Conservation (phyloP, 2,329 filamentous ascomycete genomes). For the Sporothrix dimorphospora region DNA sequence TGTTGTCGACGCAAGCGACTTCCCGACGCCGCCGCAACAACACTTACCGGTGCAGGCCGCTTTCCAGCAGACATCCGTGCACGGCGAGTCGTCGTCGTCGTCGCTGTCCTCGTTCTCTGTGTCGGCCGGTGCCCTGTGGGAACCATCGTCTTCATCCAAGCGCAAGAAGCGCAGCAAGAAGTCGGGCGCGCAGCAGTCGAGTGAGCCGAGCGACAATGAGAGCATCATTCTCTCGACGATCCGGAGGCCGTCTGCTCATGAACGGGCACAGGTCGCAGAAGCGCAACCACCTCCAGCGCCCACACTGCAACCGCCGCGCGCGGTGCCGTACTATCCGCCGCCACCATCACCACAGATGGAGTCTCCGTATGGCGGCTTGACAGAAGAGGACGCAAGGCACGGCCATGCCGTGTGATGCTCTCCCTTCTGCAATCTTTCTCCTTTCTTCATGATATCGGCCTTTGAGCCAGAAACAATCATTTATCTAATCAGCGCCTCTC, state of each 20-base stretch:
- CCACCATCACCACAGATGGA: constrained; percentile 25
- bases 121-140: constrained; percentile 27
- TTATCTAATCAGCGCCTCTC: constrained; percentile 16
- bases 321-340: constrained; percentile 23
- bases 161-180: neutral
- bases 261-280: constrained; percentile 34
- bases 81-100: constrained; percentile 1
- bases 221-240: constrained; percentile 40
- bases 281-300: constrained; percentile 40
- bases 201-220: constrained; percentile 55
- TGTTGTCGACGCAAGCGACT: neutral
- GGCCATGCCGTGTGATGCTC: constrained; percentile 26
- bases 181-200: constrained; percentile 31
- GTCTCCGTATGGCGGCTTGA: constrained; percentile 27
- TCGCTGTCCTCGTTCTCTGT: constrained; percentile 26
- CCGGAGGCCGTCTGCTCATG: neutral
- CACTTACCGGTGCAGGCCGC: neutral
- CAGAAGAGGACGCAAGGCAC: constrained; percentile 28
- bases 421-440: neutral
- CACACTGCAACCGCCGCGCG: constrained; percentile 51
- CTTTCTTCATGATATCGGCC: neutral
- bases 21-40: constrained; percentile 3
- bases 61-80: neutral
- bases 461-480: constrained; percentile 1
- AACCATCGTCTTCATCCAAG: constrained; percentile 15